Conservation (phyloP, 2,329 filamentous ascomycete species). For the Phialophora expanda region DNA sequence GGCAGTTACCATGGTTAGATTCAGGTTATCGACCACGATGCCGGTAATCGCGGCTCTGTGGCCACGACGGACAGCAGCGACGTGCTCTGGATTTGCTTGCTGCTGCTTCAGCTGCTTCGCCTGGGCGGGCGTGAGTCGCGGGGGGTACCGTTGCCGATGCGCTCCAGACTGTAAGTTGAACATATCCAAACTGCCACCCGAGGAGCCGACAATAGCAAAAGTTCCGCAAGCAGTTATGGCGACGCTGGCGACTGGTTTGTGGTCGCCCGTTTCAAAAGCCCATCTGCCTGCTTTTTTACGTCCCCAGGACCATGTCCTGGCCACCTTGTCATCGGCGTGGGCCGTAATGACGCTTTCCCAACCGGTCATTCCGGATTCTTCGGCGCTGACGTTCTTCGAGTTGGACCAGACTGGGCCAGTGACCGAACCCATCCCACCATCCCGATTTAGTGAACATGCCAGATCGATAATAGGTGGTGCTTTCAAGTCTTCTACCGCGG, state of each 20-base stretch:
- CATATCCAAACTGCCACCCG: conserved; percentile 84
- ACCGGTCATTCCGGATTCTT: conserved; percentile 79
- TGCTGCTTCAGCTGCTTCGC: conserved; percentile 74
- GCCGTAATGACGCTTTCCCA: conserved; percentile 98
- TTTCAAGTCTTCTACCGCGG: conserved; percentile 64
- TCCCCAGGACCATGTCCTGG: conserved; percentile 98
- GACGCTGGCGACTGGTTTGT: conserved; percentile 65
- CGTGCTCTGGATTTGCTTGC: conserved; percentile 57
- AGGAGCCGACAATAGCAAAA: conserved; percentile 88
- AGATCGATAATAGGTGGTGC: conserved; percentile 91
- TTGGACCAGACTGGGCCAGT: conserved; percentile 85
- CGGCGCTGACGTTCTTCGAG: conserved; percentile 66
- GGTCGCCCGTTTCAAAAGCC: conserved; percentile 85
- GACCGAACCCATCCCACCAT: conserved; percentile 88
- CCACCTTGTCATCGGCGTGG: conserved; percentile 81
- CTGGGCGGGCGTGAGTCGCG: conserved; percentile 75
- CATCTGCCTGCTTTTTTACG: conserved; percentile 90
- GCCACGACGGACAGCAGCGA: conserved; percentile 64
- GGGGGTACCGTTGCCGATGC: conserved; percentile 86
- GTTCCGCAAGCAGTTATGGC: conserved; percentile 90
- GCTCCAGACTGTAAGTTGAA: conserved; percentile 94
- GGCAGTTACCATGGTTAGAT: conserved; percentile 83
- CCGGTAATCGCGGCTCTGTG: conserved; percentile 86
- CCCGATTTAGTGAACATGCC: conserved; percentile 87
- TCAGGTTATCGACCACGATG: conserved; percentile 84